Base-by-base conservation (phyloP, 805 yeast species). In the Lipomyces lipofer region DNA sequence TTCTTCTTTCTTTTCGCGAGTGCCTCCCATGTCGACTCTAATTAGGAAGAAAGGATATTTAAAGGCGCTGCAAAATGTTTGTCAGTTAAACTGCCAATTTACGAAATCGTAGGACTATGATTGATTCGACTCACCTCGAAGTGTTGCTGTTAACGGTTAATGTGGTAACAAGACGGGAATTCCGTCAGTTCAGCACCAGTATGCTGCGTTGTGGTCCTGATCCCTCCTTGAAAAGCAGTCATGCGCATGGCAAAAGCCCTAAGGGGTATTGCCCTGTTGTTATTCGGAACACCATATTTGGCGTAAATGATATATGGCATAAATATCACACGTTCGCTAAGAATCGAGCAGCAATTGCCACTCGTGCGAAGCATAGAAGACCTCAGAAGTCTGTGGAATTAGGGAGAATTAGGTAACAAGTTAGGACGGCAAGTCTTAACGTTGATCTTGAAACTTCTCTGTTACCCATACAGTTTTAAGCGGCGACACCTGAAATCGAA, bases 11-110 rank as follows among this genome's bases (percentile, higher is more conserved):
- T 91, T 92, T 75, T 89, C 98, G 82, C 96, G 92, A 81, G 87
- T 76, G 82, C 97, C 97, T 91, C 98, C 99, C 99, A 94, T 94
- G 87, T 90, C 98, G 91, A 88, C 88, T 85, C 78, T 69, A 46
- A 48, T 60, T 47, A 68, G 77, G 83, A 76, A 83, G 90, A 79
- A 83, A 87, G 96, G 96, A 78, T 85, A 83, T 85, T 88, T 88
- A 88, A 88, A 88, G 94, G 85, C 68, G 42, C 54, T 55, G 56
- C 43, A 50, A 5, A 28, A 24, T 8, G 13, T n/a, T n/a, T 32
- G 47, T 40, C 30, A 39, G 49, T 25, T 25, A 8, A 10, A n/a
- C 30, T 28, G 22, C 21, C 4, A 19, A 8, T 13, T 22, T 24
- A 38, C 17, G 6, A 13, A 29, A 17, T 28, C n/a, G 13, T 13